These are phyloP conservation scores for Erysimum cheiranthoides DNA, from an alignment of 345 rosid species.

Conservation along the genomic window DNA sequence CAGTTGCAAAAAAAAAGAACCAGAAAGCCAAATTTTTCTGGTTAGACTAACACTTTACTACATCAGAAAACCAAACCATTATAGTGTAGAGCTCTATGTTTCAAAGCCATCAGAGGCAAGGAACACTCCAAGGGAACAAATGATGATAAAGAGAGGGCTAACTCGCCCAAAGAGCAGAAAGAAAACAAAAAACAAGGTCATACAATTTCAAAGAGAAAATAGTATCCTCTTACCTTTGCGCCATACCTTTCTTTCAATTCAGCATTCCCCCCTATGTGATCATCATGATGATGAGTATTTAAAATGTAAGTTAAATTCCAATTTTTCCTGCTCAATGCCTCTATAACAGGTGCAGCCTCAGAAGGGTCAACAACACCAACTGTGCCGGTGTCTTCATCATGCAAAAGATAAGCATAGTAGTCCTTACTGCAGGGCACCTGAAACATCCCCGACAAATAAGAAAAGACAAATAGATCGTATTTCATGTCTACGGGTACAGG, in stretches of 20 bases:
- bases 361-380: constrained; percentile 99
- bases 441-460: constrained; percentile 26
- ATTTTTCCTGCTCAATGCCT: constrained; percentile 81
- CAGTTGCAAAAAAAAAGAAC: constrained; percentile 15
- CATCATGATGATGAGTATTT: constrained; percentile 95
- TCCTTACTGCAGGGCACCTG: constrained; percentile 95
- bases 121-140: constrained; percentile 20
- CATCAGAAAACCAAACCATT: constrained; percentile 12
- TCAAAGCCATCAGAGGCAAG: constrained; percentile 2
- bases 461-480: neutral
- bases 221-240: constrained; percentile 79
- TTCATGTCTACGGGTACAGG: neutral
- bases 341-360: constrained; percentile 85
- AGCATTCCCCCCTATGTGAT: constrained; percentile 88
- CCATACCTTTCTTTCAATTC: constrained; percentile 97
- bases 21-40: neutral
- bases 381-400: constrained; percentile 93
- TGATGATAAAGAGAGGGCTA: neutral
- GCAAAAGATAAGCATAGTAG: constrained; percentile 91
- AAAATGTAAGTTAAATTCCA: constrained; percentile 88
- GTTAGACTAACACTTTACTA: neutral
- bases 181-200: constrained; percentile 1
- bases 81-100: neutral
- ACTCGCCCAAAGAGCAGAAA: constrained; percentile 2
- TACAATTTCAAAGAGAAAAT: neutral